Evolutionary conservation across 139 green algal genomes (phyloP).

Genomic region (Deuterostichococcus epilithicus): DNA sequence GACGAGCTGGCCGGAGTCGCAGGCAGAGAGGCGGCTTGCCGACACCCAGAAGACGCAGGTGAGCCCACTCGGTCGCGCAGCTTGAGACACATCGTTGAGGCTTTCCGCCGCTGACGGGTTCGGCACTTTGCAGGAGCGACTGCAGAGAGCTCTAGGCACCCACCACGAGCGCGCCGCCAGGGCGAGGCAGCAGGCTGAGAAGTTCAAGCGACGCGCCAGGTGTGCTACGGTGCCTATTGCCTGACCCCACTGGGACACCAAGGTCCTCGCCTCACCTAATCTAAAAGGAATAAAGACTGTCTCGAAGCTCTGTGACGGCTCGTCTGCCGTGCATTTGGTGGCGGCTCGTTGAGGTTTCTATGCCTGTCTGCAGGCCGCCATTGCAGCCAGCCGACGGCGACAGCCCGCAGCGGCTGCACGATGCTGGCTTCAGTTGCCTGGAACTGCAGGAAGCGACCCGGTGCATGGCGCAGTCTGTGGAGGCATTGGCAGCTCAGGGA

Average conservation of each 20-base stretch:
- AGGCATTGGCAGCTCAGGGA: not conserved
- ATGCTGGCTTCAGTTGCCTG: not conserved
- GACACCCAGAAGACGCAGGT: not conserved
- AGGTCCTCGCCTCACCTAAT: not conserved
- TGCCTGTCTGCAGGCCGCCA: not conserved
- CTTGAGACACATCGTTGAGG: too few species aligned
- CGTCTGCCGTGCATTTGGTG: not conserved
- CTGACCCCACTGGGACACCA: not conserved
- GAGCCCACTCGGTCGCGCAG: too few species aligned
- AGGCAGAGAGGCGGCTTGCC: not conserved
- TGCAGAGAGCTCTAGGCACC: not conserved
- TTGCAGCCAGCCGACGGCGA: too few species aligned
- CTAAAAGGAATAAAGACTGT: not conserved
- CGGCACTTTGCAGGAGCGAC: not conserved
- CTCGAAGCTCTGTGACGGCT: not conserved
- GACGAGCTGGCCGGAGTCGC: not conserved
- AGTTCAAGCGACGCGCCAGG: not conserved
- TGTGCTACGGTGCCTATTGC: not conserved
- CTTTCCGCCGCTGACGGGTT: not conserved
- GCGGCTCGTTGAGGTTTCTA: not conserved
- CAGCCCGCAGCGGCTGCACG: not conserved
- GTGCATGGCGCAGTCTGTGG: not conserved
- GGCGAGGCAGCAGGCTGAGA: not conserved
- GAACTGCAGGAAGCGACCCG: not conserved
- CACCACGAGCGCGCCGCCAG: not conserved